A percentile compares a stretch with the other conserved stretches of the same genome.
Conservation (phyloP, 345 rosid species). For the Rhizophora apiculata region DNA sequence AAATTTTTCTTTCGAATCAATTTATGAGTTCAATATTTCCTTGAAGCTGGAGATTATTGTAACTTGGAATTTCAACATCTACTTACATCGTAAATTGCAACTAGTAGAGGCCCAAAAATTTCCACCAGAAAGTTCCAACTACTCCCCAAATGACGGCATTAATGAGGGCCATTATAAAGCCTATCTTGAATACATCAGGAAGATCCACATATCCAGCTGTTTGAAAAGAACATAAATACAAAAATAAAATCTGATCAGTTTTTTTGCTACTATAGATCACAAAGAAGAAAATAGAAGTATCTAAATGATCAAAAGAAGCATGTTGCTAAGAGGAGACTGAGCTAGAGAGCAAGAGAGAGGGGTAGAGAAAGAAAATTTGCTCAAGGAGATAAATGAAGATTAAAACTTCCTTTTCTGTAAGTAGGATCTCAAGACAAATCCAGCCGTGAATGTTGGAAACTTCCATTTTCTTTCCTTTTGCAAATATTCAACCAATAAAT, state of each 20-base stretch:
- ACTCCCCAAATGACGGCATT: constrained; percentile 81
- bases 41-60: neutral
- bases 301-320: neutral
- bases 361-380: too few species aligned
- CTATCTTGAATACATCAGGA: constrained; percentile 82
- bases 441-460: neutral
- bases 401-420: too few species aligned
- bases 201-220: constrained; percentile 92
- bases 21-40: constrained; percentile 1
- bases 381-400: too few species aligned
- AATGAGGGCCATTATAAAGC: constrained; percentile 68
- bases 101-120: constrained; percentile 90
- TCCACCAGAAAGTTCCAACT: constrained; percentile 94
- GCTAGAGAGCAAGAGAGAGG: neutral
- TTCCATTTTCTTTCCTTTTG: neutral
- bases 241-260: constrained; percentile 14
- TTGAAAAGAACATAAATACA: neutral
- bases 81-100: constrained; percentile 20
- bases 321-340: neutral
- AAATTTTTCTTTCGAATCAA: neutral
- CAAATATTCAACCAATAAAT: neutral
- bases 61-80: neutral
- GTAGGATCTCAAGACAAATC: neutral
- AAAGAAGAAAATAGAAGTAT: neutral
- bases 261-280: neutral